Percentiles rank a stretch among this genome's conserved stretches.
Evolutionary conservation across 2,329 filamentous ascomycete genomes (phyloP).

Genomic region (Stenocarpella maydis): DNA sequence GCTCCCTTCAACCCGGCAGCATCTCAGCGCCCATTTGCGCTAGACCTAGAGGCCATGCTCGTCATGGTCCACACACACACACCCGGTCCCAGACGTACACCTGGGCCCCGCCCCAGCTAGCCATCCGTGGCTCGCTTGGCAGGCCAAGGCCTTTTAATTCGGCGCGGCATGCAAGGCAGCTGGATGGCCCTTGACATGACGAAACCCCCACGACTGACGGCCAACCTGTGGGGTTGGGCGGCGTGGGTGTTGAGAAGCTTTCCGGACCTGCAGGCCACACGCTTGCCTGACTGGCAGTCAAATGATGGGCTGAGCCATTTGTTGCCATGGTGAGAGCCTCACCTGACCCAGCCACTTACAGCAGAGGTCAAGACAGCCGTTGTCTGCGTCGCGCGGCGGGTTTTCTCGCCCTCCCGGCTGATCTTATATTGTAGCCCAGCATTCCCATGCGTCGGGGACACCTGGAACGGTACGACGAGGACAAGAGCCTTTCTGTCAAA

Average conservation of each 20-base stretch:
- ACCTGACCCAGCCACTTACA: background rate
- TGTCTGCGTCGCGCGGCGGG: background rate
- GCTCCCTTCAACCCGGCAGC: background rate
- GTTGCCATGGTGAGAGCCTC: constrained; percentile 6
- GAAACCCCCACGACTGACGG: constrained; percentile 18
- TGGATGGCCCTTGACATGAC: constrained; percentile 17
- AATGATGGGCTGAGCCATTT: background rate
- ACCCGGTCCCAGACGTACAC: background rate
- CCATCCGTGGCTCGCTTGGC: constrained; percentile 6
- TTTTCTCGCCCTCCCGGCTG: background rate
- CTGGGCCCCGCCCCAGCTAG: constrained; percentile 17
- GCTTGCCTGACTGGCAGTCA: too few relatives aligned
- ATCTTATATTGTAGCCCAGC: background rate
- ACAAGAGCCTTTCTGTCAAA: too few relatives aligned
- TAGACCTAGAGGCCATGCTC: background rate
- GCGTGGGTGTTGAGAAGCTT: background rate
- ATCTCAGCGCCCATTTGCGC: background rate
- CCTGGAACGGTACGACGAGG: too few relatives aligned
- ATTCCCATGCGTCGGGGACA: too few relatives aligned
- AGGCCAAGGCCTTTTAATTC: constrained; percentile 2
- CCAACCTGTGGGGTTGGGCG: constrained; percentile 6
- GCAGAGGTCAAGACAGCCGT: background rate
- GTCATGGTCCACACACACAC: background rate
- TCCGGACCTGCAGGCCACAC: background rate
- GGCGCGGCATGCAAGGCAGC: background rate